Base-by-base conservation (phyloP, 805 yeast species). In the Ascoidea tarda region DNA sequence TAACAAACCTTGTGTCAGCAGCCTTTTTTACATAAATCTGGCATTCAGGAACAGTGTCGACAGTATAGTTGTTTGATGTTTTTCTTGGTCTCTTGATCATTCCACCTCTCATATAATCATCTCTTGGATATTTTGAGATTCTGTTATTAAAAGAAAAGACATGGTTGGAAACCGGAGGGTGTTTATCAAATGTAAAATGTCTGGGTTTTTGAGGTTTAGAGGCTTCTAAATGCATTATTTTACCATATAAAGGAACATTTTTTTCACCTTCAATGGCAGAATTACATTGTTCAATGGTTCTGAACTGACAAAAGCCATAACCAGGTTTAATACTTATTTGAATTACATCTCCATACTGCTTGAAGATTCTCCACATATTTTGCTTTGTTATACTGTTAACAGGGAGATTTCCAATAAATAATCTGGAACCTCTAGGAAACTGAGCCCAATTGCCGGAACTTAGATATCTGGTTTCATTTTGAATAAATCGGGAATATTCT, bases 351-450 rank as follows among this genome's bases (percentile, higher is more conserved):
- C 97, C 97, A 63, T 86, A 86, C 14, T 77, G 77, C 49, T 74
- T 72, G 63, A 88, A 89, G 8, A 88, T 72, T 57, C 91, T 75
- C 67, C 80, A 90, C n/a, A 89, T 68, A 57, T 83, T 85, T 54
- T 79, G 81, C 59, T 86, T 87, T 6, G 81, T 70, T 33, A 84
- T 74, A 28, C 82, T 75, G 58, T 82, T 84, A 8, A 84, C 78
- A 5, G 96, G 91, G 51, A 90, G 69, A 62, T 89, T 89, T 50
- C 97, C 96, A 55, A 88, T 79, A 61, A 88, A 89, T 42, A 90
- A 68, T 62, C 96, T 74, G 54, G 95, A 84, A 46, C 84, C 86
- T 50, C 79, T 75, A 1, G 89, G 90, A 59, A 81, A 84, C 44
- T 78, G 77, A 52, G 81, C 85, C 79, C 87, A 80, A 58, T 76